A percentile compares a stretch with the other conserved stretches of the same genome.
phyloP scores from a whole-genome alignment of 495 filamentous ascomycete genomes.

The Penicillium coprophilum region DNA sequence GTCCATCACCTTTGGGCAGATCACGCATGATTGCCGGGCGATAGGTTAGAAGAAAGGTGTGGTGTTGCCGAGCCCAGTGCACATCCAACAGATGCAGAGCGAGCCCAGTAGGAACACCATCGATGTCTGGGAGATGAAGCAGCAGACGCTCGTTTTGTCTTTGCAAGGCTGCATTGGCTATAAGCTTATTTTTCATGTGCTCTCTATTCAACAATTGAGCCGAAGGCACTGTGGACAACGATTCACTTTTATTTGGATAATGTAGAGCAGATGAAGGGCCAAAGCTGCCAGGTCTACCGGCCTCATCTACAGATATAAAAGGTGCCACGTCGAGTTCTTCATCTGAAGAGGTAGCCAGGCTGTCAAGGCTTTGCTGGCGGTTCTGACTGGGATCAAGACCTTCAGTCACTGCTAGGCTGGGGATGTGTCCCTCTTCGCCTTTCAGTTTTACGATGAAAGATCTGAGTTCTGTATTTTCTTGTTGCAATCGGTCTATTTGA shows the following conservation, averaged over 20 bases:
- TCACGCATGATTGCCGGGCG: slow-evolving; percentile 42
- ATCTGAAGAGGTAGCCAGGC: background rate
- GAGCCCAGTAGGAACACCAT: slow-evolving; percentile 8
- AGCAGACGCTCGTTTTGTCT: background rate
- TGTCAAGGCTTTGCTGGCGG: background rate
- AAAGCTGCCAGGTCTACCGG: background rate
- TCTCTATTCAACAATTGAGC: background rate
- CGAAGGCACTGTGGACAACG: background rate
- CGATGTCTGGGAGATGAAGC: background rate
- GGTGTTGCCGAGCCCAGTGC: slow-evolving; percentile 37
- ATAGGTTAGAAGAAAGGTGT: slow-evolving; percentile 35
- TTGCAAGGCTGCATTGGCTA: slow-evolving; percentile 5
- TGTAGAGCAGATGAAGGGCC: slow-evolving; percentile 6
- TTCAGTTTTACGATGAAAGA: background rate
- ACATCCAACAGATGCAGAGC: slow-evolving; percentile 20
- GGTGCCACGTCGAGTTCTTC: slow-evolving; percentile 4
- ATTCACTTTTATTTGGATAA: background rate
- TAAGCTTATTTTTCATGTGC: slow-evolving; percentile 4
- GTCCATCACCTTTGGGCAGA: slow-evolving; percentile 29
- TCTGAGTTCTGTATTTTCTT: background rate
- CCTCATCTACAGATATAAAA: slow-evolving; percentile 3
- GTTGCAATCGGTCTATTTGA: background rate
- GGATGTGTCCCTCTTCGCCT: background rate
- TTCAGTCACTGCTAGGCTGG: too few species aligned
- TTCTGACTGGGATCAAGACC: background rate